Base-by-base conservation (phyloP, 768 basidiomycete genomes). In the Mrakia hoshinonis region DNA sequence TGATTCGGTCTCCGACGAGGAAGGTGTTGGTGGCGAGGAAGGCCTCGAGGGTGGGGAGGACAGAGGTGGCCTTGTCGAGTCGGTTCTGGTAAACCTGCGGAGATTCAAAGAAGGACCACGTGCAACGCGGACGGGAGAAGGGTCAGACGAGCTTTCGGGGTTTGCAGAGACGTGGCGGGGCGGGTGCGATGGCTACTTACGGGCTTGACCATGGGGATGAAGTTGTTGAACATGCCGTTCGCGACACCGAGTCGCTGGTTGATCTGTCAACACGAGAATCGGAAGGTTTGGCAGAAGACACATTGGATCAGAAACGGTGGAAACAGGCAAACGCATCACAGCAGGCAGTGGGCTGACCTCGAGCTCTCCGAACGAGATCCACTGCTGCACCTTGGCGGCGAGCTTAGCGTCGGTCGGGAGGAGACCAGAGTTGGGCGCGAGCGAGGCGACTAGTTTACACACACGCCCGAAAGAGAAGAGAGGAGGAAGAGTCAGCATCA, bases 1-100 rank as follows among this genome's bases (percentile, higher is more conserved):
- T 91, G 84, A 98, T 89, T 77, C 95, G 90, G 79, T 99, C 91
- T 75, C 87, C 88, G 68, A 92, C 92, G 77, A 98, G 85, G 85
- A 87, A 98, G 58, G 95, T 99, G 77, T 85, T 86, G 70, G 85
- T 83, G 62, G 83, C 78, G 76, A 99, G 86, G 82, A 90, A 85
- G 43, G 81, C 79, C 75, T 99, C 86, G 69, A 98, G 83, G 74
- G 86, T 86, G 49, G 81, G 81, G 63, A 96, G 83, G 24, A 85
- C 81, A 58, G 85, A 83, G 51, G 80, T 74, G 76, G 87, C 46
- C 83, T 84, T 60, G 89, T 87, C 62, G 62, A 78, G 85, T 81
- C 91, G 89, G 73, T 84, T 78, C 89, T 91, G 74, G 38, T 31
- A 54, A 67, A 74, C 68, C 18, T 47, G 46, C 31, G n/a, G 3